Evolutionary conservation across 495 filamentous ascomycete genomes (phyloP), one percentile per base, ranked within the genome.

Genomic region (Cenococcum geophilum): DNA sequence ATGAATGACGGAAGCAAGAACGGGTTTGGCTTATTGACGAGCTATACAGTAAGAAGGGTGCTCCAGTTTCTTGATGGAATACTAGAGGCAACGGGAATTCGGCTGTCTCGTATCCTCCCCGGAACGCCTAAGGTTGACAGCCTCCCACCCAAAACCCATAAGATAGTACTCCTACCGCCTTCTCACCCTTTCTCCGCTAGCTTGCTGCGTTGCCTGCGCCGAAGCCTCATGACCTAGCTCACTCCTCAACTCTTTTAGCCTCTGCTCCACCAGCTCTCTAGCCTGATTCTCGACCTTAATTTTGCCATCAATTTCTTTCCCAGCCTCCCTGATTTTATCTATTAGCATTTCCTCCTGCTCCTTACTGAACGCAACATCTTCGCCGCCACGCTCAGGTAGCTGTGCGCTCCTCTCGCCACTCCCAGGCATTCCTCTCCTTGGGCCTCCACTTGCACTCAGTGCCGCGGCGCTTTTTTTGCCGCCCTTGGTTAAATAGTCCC

Each of bases 401-500:
- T 64, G 61, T 43, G 65, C 65, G 32, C 53, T 64, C 35, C 61
- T 47, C 47, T 68, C 65, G 18, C 60, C 60, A 36, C 42, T 47
- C n/a, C 40, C 40, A 4, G 64, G 60, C 27, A 56, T 63, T 11
- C 64, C 64, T 20, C 64, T 43, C 51, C 60, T 67, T 16, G 64
- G 64, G 1, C 60, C 43, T 20, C 60, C 60, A 32, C 58, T 55
- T 27, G 61, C 35, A 1, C 57, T 50, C 25, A 63, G 16, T 10
- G 43, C 61, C 21, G 53, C 32, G 1, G 61, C 61, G 5, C 57
- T 56, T 45, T 64, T 64, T 61, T 68, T 68, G 12, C 61, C 61
- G 16, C 61, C 65, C 34, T 61, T 62, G 0, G 36, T 36, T 20
- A 73, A 59, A 60, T 74, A 74, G 36, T 72, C 61, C 62, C 69